phyloP scores from a whole-genome alignment of 208 protist genomes.

The Trypanosoma congolense region DNA sequence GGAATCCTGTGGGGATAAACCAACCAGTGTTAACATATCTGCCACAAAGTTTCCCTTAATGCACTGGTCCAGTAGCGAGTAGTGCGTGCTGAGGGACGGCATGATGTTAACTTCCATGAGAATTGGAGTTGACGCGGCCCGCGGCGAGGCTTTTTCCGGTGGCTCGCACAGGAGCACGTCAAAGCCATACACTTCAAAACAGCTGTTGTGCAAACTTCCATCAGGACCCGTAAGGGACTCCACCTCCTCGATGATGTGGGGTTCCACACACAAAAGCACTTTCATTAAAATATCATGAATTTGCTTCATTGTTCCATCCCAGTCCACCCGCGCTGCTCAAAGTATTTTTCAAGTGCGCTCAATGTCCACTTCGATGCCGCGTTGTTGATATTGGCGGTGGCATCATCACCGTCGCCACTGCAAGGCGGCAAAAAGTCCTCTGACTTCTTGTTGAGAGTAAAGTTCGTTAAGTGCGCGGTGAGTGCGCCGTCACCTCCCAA shows the following conservation, averaged over 20 bases:
- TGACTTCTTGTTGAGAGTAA: constrained; percentile 78
- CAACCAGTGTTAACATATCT: constrained; percentile 77
- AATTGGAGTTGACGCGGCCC: constrained; percentile 26
- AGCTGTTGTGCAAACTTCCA: constrained; percentile 20
- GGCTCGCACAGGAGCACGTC: constrained; percentile 59
- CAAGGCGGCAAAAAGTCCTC: constrained; percentile 33
- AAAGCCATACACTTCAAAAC: constrained; percentile 84
- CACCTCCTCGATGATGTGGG: constrained; percentile 48
- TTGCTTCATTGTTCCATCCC: constrained; percentile 40
- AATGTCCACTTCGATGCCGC: constrained; percentile 58
- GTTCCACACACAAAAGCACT: constrained; percentile 58
- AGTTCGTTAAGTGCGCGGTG: constrained; percentile 88
- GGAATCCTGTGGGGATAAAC: constrained; percentile 35
- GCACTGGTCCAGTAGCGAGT: constrained; percentile 70
- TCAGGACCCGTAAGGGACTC: constrained; percentile 6
- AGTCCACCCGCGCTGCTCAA: constrained; percentile 34
- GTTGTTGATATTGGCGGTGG: constrained; percentile 17
- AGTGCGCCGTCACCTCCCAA: constrained; percentile 23
- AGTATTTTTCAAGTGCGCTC: constrained; percentile 35
- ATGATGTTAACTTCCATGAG: constrained; percentile 88
- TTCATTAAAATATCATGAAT: constrained; percentile 72
- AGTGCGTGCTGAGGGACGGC: constrained; percentile 81
- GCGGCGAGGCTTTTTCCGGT: not conserved
- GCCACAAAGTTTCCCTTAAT: constrained; percentile 81
- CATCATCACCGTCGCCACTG: constrained; percentile 9